These are phyloP conservation scores for Hanseniaspora guilliermondii DNA, from an alignment of 805 yeast species.

Conservation along the genomic window DNA sequence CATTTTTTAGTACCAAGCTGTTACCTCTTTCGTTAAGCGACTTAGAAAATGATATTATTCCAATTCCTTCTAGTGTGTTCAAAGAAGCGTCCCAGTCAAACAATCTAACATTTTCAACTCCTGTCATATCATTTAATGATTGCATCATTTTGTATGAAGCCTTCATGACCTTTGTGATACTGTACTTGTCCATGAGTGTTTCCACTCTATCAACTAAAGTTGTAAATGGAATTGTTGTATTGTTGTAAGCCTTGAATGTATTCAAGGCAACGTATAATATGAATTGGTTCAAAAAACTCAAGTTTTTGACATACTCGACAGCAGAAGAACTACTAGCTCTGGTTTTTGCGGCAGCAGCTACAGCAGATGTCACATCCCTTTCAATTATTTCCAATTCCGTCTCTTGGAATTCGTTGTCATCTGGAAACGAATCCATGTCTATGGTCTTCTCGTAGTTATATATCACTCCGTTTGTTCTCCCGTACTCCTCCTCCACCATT, in stretches of 20 bases:
- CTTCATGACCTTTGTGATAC: not conserved
- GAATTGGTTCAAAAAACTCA: slow-evolving; percentile 61
- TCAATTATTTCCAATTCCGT: slow-evolving; percentile 34
- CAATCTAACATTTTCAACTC: slow-evolving; percentile 41
- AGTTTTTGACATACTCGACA: slow-evolving; percentile 41
- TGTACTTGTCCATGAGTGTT: slow-evolving; percentile 35
- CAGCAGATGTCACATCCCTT: slow-evolving; percentile 46
- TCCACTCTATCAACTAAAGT: slow-evolving; percentile 69
- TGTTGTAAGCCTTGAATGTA: slow-evolving; percentile 52
- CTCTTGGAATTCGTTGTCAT: slow-evolving; percentile 11
- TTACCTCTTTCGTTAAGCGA: slow-evolving; percentile 56
- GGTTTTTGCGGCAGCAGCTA: slow-evolving; percentile 65
- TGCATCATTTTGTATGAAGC: slow-evolving; percentile 16
- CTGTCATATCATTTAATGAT: slow-evolving; percentile 27
- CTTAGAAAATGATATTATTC: slow-evolving; percentile 58
- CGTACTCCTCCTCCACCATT: slow-evolving; percentile 57
- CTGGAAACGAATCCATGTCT: slow-evolving; percentile 14
- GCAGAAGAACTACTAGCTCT: slow-evolving; percentile 70
- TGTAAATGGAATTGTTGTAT: slow-evolving; percentile 59
- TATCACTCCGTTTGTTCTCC: slow-evolving; percentile 26
- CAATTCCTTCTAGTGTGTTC: slow-evolving; percentile 64
- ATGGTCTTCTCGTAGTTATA: slow-evolving; percentile 17
- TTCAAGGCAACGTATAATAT: slow-evolving; percentile 57
- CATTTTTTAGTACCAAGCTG: slow-evolving; percentile 42
- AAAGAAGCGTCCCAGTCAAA: slow-evolving; percentile 44